Evolutionary conservation across 225 moss, liverwort and hornwort genomes (phyloP), one percentile per base, ranked within the genome.

Genomic region (Physcomitrellopsis africana): DNA sequence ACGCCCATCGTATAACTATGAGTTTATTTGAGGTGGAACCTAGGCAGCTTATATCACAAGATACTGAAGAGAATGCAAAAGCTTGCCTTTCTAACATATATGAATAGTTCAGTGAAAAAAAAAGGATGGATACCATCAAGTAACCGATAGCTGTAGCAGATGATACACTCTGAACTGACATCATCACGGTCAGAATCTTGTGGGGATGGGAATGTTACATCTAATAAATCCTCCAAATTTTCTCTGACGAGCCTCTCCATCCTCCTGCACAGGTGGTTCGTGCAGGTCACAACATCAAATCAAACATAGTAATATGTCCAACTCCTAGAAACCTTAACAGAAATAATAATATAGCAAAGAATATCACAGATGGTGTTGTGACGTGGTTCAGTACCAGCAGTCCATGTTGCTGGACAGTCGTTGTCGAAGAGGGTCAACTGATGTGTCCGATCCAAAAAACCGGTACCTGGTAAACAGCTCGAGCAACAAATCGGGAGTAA

Each of bases 111-210:
- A 37, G 49, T 13, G 78, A 16, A 23, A 61, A 44, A 9, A 29
- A 5, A 14, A 75, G 54, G 18, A 53, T 18, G 11, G 9, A 51
- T 89, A 93, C 95, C 91, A 72, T 93, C 88, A 51, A 87, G 84
- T 76, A 90, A 77, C 2, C 95, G 89, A 79, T 95, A 95, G 72
- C 91, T 91, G 80, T 93, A 95, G 60, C 95, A 95, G 63, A 93
- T 91, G 57, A 91, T 91, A 79, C 91, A 89, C 63, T 93, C 91
- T 18, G 93, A 91, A 77, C 87, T 93, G 65, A 93, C 81, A 63
- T 91, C 93, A 9, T 90, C 91, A 32, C 88, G 91, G 60, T 82
- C 88, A 41, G 79, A 80, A 71, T 91, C 90, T 64, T 90, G 88
- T 37, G 88, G 85, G 17, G 87, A 89, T 52, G 93, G 95, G 56